phyloP scores from a whole-genome alignment of 768 basidiomycete species.

The Panus rudis region DNA sequence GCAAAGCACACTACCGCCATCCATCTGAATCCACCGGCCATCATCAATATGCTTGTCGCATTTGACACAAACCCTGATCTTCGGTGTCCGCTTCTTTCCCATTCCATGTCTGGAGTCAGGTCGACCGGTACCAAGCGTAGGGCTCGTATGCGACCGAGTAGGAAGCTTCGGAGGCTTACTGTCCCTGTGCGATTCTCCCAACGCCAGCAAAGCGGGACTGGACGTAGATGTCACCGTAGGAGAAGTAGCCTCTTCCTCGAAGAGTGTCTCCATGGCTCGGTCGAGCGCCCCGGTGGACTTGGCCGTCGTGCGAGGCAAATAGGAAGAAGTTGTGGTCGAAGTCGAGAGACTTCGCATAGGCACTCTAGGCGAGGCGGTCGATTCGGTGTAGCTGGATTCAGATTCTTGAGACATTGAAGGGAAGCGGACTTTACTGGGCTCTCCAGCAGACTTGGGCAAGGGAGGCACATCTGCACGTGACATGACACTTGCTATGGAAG shows the following conservation, averaged over 20 bases:
- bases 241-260: constrained; percentile 32
- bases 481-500: not conserved
- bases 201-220: constrained; percentile 23
- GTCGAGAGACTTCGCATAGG: constrained; percentile 21
- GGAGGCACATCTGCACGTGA: not conserved
- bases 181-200: constrained; percentile 32
- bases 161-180: constrained; percentile 48
- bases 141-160: constrained; percentile 46
- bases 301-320: constrained; percentile 19
- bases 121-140: constrained; percentile 30
- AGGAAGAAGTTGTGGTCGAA: constrained; percentile 21
- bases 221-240: constrained; percentile 30
- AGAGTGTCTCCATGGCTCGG: constrained; percentile 43
- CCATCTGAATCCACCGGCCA: constrained; percentile 76
- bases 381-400: constrained; percentile 17
- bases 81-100: constrained; percentile 16
- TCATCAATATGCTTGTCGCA: constrained; percentile 70
- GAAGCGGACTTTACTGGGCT: constrained; percentile 26
- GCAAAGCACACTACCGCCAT: constrained; percentile 72
- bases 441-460: constrained; percentile 2
- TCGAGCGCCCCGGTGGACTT: constrained; percentile 36
- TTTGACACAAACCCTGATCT: constrained; percentile 43
- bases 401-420: constrained; percentile 22
- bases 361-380: constrained; percentile 16
- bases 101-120: constrained; percentile 19